Conservation (phyloP, 176 grass and related monocot genomes). For the Triticum dicoccoides region DNA sequence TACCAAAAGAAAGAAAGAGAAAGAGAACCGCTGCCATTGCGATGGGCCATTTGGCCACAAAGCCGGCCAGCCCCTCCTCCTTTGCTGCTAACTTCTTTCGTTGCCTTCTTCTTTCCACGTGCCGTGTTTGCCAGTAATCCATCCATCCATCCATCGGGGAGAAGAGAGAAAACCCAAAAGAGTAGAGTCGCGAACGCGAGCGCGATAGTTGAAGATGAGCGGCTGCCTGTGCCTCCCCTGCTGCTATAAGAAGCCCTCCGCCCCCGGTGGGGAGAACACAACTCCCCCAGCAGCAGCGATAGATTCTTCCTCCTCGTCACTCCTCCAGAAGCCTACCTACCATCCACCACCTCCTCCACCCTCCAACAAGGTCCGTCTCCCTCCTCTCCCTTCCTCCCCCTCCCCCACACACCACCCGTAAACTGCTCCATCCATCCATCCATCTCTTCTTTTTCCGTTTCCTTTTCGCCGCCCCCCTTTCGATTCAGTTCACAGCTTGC, state of each 20-base stretch:
- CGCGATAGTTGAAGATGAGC: constrained; percentile 24
- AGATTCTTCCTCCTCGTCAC: constrained; percentile 15
- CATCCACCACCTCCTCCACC: background rate
- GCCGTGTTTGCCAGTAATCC: constrained; percentile 19
- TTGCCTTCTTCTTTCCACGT: background rate
- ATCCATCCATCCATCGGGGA: background rate
- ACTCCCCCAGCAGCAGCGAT: background rate
- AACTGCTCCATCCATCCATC: background rate
- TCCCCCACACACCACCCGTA: background rate
- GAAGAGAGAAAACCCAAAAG: background rate
- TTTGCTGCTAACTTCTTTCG: background rate
- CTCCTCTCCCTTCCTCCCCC: no score
- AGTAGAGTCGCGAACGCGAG: background rate
- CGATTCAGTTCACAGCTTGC: background rate
- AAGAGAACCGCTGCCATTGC: background rate
- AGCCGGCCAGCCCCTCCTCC: background rate
- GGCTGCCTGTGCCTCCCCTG: constrained; percentile 35
- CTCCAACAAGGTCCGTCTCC: constrained; percentile 40
- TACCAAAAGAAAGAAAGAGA: background rate
- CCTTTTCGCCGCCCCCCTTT: background rate
- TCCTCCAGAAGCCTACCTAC: background rate
- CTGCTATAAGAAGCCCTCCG: constrained; percentile 29
- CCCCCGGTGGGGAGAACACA: background rate
- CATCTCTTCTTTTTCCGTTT: background rate
- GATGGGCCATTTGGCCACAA: background rate